phyloP scores from a whole-genome alignment of 768 basidiomycete species.

The Lentinula detonsa region DNA sequence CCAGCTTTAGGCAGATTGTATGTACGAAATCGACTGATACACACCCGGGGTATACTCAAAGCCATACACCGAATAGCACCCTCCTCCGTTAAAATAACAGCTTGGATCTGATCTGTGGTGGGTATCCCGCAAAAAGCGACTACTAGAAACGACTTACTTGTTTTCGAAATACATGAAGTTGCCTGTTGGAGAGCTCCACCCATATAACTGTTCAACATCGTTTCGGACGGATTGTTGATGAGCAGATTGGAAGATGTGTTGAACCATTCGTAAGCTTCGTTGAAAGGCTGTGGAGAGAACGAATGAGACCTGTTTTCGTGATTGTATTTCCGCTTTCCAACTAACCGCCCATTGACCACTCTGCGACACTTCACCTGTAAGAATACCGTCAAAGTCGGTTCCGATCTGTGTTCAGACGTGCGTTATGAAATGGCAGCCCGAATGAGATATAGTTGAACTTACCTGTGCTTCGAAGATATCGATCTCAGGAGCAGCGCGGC shows the following conservation, averaged over 20 bases:
- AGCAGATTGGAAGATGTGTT: constrained; percentile 54
- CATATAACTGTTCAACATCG: constrained; percentile 55
- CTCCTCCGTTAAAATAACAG: constrained; percentile 54
- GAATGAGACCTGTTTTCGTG: not conserved
- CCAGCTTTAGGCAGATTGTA: not conserved
- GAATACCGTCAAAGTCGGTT: constrained; percentile 18
- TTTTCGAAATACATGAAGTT: constrained; percentile 61
- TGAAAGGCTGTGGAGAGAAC: constrained; percentile 54
- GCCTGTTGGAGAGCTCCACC: constrained; percentile 85
- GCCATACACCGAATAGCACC: constrained; percentile 68
- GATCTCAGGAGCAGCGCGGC: constrained; percentile 83
- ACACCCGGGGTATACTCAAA: constrained; percentile 74
- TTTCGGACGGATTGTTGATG: constrained; percentile 47
- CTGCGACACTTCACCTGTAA: constrained; percentile 64
- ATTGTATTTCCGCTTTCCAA: constrained; percentile 7
- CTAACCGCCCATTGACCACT: constrained; percentile 78
- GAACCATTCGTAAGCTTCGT: constrained; percentile 63
- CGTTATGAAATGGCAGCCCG: constrained; percentile 10
- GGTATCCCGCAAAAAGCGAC: not conserved
- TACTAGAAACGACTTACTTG: constrained; percentile 32
- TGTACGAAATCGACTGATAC: constrained; percentile 12
- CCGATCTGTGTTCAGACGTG: constrained; percentile 15
- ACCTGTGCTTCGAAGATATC: constrained; percentile 87
- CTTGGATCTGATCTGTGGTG: constrained; percentile 40
- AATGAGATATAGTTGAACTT: constrained; percentile 1